phyloP scores from a whole-genome alignment of 2,329 filamentous ascomycete genomes.

The Chrysosporium keratinophilum region DNA sequence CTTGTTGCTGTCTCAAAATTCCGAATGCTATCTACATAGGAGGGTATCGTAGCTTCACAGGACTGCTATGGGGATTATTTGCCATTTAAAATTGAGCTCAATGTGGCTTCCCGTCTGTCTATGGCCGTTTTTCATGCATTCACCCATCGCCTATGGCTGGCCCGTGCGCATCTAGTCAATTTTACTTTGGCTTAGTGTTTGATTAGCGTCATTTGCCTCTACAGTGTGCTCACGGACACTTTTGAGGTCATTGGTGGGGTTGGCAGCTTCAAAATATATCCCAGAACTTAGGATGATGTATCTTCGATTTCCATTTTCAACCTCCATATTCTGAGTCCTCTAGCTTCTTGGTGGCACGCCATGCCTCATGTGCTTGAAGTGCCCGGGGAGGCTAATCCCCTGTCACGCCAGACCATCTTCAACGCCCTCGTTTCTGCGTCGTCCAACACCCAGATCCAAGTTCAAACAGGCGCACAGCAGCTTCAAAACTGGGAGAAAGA shows the following conservation, averaged over 20 bases:
- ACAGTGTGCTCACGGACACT: neutral
- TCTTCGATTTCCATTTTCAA: neutral
- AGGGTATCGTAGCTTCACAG: no score
- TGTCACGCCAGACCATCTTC: conserved; percentile 54
- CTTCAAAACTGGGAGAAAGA: conserved; percentile 61
- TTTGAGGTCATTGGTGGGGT: conserved; percentile 11
- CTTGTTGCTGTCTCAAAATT: no score
- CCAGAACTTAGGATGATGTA: neutral
- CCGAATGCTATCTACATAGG: no score
- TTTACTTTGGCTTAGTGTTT: neutral
- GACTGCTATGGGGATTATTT: no score
- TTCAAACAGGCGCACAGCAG: conserved; percentile 57
- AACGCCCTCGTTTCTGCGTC: conserved; percentile 54
- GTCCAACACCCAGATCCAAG: conserved; percentile 54
- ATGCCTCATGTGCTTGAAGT: conserved; percentile 70
- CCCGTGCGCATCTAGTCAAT: neutral
- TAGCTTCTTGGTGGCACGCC: conserved; percentile 14
- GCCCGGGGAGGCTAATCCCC: conserved; percentile 66
- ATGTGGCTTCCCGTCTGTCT: neutral
- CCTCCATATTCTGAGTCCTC: neutral
- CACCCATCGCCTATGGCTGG: neutral
- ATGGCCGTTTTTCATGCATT: neutral
- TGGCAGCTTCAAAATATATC: neutral
- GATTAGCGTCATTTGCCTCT: conserved; percentile 3
- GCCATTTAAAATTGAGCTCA: neutral